Base-by-base conservation (phyloP, 495 filamentous ascomycete genomes). In the Penicillium simplicissimum region DNA sequence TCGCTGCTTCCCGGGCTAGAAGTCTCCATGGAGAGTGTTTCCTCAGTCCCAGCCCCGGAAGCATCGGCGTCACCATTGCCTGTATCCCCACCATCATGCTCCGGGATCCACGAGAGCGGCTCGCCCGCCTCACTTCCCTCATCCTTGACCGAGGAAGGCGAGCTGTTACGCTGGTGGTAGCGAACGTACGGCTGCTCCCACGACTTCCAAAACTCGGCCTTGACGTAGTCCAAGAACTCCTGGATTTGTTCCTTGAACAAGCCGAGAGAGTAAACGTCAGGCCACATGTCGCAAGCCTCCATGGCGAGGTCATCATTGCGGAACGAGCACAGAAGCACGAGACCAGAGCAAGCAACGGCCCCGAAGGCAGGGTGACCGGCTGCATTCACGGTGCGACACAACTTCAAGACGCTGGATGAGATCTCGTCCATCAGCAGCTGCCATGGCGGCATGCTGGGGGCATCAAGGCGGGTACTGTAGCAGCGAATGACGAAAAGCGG, bases 401-500 rank as follows among this genome's bases (percentile, higher is more conserved):
- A 8, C 3, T n/a, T 25, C 14, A 31, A 21, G 25, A 34, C 49
- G n/a, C 49, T 52, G 49, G n/a, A 9, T n/a, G 25, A 31, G 15
- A 52, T 28, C 7, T 52, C 21, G 8, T 11, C 45, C 45, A 49
- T 28, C 1, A 10, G 1, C 45, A 28, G 45, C 17, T 21, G 15
- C 45, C 45, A 49, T n/a, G 8, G 10, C 2, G 19, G 28, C 49
- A 52, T 52, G 5, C 14, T 5, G n/a, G 45, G 45, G 21, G 17
- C 25, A 34, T 52, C 49, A 10, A 13, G 23, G 19, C 49, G 25
- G 49, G 49, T 14, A 13, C 33, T n/a, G 33, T 34, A 52, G 49
- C 49, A 55, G 19, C 52, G 52, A 8, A 55, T 17, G 9, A 55
- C 19, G 35, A 55, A 55, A 15, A 55, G 14, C 2, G 52, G 52